These are phyloP conservation scores for Ottelia alismoides DNA, from an alignment of 106 monocot species.

Conservation along the genomic window DNA sequence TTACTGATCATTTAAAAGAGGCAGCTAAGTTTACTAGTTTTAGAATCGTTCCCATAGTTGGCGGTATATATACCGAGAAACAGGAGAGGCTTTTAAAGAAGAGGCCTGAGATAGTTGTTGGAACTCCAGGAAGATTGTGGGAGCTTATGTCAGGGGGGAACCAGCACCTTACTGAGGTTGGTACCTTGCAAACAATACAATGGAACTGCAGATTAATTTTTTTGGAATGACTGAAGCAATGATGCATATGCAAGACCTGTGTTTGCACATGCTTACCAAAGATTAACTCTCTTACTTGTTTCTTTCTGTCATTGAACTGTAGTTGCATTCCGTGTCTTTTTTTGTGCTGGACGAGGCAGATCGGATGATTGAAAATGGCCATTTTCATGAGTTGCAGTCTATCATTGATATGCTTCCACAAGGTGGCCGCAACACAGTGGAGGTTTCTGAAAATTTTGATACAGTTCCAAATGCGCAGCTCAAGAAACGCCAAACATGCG, in stretches of 20 bases:
- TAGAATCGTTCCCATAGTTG: constrained; percentile 76
- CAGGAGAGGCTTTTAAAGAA: constrained; percentile 81
- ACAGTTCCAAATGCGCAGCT: constrained; percentile 34
- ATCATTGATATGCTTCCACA: constrained; percentile 88
- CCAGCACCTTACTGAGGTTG: constrained; percentile 79
- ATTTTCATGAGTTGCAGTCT: constrained; percentile 89
- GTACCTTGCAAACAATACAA: too few relatives aligned
- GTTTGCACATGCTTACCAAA: too few relatives aligned
- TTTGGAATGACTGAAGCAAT: too few relatives aligned
- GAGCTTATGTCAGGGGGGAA: constrained; percentile 86
- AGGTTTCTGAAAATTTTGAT: constrained; percentile 20
- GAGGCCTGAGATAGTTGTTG: constrained; percentile 90
- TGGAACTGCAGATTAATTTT: too few relatives aligned
- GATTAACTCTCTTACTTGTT: constrained; percentile 8
- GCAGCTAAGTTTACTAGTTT: constrained; percentile 51
- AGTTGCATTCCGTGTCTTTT: constrained; percentile 87
- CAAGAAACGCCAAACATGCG: constrained; percentile 90
- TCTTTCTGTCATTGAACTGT: too few relatives aligned
- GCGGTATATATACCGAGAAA: constrained; percentile 88
- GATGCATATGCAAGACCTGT: too few relatives aligned
- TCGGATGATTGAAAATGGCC: constrained; percentile 92
- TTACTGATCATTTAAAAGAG: constrained; percentile 83
- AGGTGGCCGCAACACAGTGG: constrained; percentile 10
- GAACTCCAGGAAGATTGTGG: constrained; percentile 98
- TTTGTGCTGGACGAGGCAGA: constrained; percentile 99